phyloP scores from a whole-genome alignment of 768 basidiomycete genomes.

The Paxillus rubicundulus region DNA sequence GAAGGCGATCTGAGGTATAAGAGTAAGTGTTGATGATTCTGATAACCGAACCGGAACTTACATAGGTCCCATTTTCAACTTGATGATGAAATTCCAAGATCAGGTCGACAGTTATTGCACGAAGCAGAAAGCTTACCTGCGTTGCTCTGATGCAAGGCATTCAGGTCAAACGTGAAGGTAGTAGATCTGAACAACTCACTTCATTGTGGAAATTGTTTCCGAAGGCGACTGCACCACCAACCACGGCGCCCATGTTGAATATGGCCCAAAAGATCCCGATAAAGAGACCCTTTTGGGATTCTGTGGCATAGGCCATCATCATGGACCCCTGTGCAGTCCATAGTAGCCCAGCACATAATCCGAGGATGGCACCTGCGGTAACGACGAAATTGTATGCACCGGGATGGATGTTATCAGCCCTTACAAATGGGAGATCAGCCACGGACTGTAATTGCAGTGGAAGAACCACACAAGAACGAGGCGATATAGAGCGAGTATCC shows the following conservation, averaged over 20 bases:
- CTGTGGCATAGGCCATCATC: conserved; percentile 83
- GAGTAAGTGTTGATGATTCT: not conserved
- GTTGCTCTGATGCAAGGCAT: conserved; percentile 22
- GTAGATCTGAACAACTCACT: conserved; percentile 36
- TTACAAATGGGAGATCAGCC: conserved; percentile 25
- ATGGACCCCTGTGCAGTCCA: conserved; percentile 87
- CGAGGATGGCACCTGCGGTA: conserved; percentile 68
- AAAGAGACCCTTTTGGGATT: conserved; percentile 71
- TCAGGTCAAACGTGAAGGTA: not conserved
- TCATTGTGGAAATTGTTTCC: conserved; percentile 65
- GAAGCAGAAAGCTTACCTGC: conserved; percentile 21
- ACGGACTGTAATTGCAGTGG: not conserved
- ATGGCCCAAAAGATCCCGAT: conserved; percentile 84
- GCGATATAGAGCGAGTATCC: conserved; percentile 79
- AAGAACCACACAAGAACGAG: conserved; percentile 59
- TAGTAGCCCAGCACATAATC: conserved; percentile 66
- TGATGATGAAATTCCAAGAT: not conserved
- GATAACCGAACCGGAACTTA: conserved; percentile 32
- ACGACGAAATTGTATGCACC: conserved; percentile 63
- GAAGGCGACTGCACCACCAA: conserved; percentile 73
- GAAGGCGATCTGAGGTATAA: conserved; percentile 61
- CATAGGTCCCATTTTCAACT: conserved; percentile 77
- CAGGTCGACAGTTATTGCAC: not conserved
- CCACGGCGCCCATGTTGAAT: conserved; percentile 79
- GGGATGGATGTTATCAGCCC: conserved; percentile 68